Evolutionary conservation across 2,329 filamentous ascomycete species (phyloP).

Genomic region (Pseudocercospora pini-densiflorae): DNA sequence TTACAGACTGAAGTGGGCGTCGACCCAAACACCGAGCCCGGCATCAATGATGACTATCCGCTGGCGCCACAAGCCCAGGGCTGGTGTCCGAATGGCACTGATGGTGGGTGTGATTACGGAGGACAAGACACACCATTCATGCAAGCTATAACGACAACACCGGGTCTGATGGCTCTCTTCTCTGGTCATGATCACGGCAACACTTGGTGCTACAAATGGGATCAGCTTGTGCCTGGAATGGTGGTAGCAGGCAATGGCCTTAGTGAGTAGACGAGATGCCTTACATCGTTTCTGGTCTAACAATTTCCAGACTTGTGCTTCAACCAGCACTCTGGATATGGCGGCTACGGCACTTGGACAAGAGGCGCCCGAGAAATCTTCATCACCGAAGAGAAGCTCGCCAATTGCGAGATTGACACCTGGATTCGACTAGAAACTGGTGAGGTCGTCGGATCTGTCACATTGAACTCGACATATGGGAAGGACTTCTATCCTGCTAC

Average conservation of each 20-base stretch:
- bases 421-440: slow-evolving; percentile 41
- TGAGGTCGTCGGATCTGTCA: slow-evolving; percentile 34
- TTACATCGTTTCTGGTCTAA: no score
- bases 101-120: slow-evolving; percentile 41
- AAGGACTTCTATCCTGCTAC: slow-evolving; percentile 36
- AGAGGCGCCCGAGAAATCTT: slow-evolving; percentile 38
- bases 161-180: slow-evolving; percentile 63
- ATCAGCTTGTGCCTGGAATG: slow-evolving; percentile 34
- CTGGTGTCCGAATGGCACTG: slow-evolving; percentile 42
- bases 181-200: slow-evolving; percentile 67
- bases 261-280: slow-evolving; percentile 13
- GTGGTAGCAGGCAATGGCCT: slow-evolving; percentile 37
- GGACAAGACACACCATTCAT: slow-evolving; percentile 66
- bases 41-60: slow-evolving; percentile 51
- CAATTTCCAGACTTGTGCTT: slow-evolving; percentile 36
- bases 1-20: slow-evolving; percentile 50
- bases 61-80: slow-evolving; percentile 48
- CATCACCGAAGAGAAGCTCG: slow-evolving; percentile 30
- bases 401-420: slow-evolving; percentile 32
- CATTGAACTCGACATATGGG: slow-evolving; percentile 39
- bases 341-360: slow-evolving; percentile 41
- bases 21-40: slow-evolving; percentile 48
- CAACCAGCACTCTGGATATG: slow-evolving; percentile 38
- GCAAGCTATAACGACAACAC: slow-evolving; percentile 60
- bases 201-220: slow-evolving; percentile 42